A percentile compares a stretch with the other conserved stretches of the same genome.
phyloP scores from a whole-genome alignment of 1,139 yeast species.

The Lodderomyces orthopsilosis region DNA sequence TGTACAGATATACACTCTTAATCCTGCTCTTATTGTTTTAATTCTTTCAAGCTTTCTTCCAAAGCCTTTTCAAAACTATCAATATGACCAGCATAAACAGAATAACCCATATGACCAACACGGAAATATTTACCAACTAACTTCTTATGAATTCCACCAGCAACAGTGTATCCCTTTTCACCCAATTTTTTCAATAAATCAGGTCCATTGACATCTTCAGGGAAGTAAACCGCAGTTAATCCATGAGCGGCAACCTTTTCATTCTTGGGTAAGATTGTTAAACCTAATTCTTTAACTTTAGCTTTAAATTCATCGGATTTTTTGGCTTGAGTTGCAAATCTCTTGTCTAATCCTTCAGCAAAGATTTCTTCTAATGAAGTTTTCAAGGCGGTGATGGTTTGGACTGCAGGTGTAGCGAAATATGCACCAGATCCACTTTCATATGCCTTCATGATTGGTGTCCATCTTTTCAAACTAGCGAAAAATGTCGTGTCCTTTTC shows the following conservation, averaged over 20 bases:
- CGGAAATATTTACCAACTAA: constrained; percentile 83
- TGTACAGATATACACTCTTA: not conserved
- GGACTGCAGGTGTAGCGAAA: constrained; percentile 94
- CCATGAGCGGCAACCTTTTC: constrained; percentile 79
- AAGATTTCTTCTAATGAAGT: constrained; percentile 76
- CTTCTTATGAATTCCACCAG: constrained; percentile 88
- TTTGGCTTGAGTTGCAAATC: constrained; percentile 62
- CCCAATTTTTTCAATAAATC: constrained; percentile 56
- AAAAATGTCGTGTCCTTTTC: constrained; percentile 59
- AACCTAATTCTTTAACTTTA: constrained; percentile 53
- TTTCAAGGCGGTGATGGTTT: constrained; percentile 76
- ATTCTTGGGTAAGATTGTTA: constrained; percentile 64
- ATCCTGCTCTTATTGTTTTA: constrained; percentile 16
- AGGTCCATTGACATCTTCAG: constrained; percentile 68
- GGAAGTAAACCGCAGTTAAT: constrained; percentile 81
- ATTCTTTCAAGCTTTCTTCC: constrained; percentile 35
- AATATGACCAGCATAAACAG: constrained; percentile 45
- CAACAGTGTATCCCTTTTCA: constrained; percentile 71
- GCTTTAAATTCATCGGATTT: constrained; percentile 68
- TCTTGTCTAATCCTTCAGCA: constrained; percentile 51
- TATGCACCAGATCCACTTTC: constrained; percentile 81
- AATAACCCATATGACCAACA: constrained; percentile 90
- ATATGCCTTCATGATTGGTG: constrained; percentile 84
- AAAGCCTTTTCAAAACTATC: constrained; percentile 36
- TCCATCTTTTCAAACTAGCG: constrained; percentile 81